Conservation (phyloP, 2,329 filamentous ascomycete species). For the Phialophora chinensis region DNA sequence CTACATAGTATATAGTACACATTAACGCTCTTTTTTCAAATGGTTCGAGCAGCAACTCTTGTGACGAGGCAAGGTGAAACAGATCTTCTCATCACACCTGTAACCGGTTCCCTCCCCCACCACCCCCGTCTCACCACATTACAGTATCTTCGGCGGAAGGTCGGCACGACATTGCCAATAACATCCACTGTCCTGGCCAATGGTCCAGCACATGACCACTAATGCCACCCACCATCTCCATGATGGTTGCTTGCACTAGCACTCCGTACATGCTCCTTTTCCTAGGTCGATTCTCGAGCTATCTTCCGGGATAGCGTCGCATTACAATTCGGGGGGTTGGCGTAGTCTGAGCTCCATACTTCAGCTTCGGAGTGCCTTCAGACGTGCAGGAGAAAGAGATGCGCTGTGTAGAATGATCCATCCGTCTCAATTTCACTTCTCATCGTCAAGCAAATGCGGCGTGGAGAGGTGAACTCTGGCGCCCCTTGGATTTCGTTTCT, state of each 20-base stretch:
- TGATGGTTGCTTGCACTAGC: background rate
- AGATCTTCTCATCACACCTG: background rate
- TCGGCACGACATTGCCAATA: background rate
- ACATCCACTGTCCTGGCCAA: background rate
- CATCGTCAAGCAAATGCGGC: background rate
- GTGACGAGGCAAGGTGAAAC: background rate
- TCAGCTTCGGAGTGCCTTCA: background rate
- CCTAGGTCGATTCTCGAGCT: background rate
- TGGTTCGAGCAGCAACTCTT: background rate
- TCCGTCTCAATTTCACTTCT: background rate
- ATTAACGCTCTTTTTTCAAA: background rate
- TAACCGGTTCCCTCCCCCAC: background rate
- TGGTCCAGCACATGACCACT: background rate
- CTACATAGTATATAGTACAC: no score
- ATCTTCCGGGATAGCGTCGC: background rate
- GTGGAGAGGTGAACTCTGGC: no score
- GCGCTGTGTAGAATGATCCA: background rate
- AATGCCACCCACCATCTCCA: background rate
- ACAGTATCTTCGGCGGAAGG: background rate
- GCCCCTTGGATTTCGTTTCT: background rate
- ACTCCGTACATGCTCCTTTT: background rate
- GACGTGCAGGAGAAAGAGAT: background rate
- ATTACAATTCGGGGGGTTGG: background rate
- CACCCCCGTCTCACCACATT: background rate
- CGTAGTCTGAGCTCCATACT: background rate